Evolutionary conservation across 768 basidiomycete species (phyloP).

Genomic region (Phanerochaete carnosa): DNA sequence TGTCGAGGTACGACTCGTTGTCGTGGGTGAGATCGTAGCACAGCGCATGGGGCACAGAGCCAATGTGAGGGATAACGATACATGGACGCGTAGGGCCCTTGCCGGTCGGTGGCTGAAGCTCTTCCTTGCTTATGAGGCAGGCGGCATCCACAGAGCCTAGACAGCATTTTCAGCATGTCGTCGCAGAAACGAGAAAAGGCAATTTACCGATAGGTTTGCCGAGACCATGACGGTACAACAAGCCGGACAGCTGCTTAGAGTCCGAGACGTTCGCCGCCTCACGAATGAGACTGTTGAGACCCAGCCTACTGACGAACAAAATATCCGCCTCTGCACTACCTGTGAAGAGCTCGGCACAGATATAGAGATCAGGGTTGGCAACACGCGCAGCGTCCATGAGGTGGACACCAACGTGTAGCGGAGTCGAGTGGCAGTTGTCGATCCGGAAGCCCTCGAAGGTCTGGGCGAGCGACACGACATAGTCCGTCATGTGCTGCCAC

Average conservation of each 20-base stretch:
- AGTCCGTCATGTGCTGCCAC: conserved; percentile 87
- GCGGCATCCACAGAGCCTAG: conserved; percentile 91
- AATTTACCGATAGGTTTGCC: conserved; percentile 85
- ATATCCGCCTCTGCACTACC: conserved; percentile 93
- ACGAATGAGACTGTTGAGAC: conserved; percentile 90
- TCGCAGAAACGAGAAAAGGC: not conserved
- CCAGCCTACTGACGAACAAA: conserved; percentile 86
- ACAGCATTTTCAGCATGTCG: not conserved
- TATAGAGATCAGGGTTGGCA: conserved; percentile 89
- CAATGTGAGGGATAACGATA: conserved; percentile 74
- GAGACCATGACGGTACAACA: conserved; percentile 87
- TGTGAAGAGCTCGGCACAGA: conserved; percentile 96
- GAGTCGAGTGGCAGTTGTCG: conserved; percentile 98
- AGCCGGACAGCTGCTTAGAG: conserved; percentile 84
- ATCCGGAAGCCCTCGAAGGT: conserved; percentile 96
- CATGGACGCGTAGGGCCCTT: conserved; percentile 76
- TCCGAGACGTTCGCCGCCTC: conserved; percentile 93
- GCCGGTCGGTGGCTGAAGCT: conserved; percentile 78
- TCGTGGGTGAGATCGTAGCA: conserved; percentile 97
- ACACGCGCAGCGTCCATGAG: conserved; percentile 91
- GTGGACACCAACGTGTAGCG: conserved; percentile 90
- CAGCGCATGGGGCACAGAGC: conserved; percentile 87
- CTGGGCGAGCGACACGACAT: conserved; percentile 75
- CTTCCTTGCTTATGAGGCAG: conserved; percentile 73
- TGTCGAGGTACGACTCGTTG: conserved; percentile 89